Percentiles rank a stretch among this genome's conserved stretches.
Conservation (phyloP, 495 filamentous ascomycete species). For the Trichocladium antarcticum region DNA sequence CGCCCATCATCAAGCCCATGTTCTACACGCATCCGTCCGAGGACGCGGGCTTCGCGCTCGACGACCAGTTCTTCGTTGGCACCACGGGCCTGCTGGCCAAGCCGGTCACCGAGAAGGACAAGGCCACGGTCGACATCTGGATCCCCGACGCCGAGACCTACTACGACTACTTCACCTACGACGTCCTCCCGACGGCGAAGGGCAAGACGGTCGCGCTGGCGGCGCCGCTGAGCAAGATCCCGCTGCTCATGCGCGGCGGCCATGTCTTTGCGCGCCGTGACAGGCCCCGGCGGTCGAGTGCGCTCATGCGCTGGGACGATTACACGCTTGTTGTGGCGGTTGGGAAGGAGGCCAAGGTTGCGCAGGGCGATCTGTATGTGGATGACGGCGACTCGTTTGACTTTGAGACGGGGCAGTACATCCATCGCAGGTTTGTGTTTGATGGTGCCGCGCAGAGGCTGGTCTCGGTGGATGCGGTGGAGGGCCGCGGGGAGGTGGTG, state of each 20-base stretch:
- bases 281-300: conserved; percentile 67
- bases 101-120: conserved; percentile 68
- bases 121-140: conserved; percentile 66
- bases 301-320: conserved; percentile 86
- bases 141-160: conserved; percentile 78
- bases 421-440: conserved; percentile 66
- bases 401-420: conserved; percentile 71
- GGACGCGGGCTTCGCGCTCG: conserved; percentile 72
- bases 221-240: conserved; percentile 74
- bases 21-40: conserved; percentile 86
- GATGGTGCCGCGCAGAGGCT: conserved; percentile 39
- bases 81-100: conserved; percentile 77
- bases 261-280: conserved; percentile 88
- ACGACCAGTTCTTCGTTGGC: conserved; percentile 89
- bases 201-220: conserved; percentile 56
- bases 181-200: conserved; percentile 51
- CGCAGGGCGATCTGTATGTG: conserved; percentile 74
- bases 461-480: conserved; percentile 34
- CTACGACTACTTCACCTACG: conserved; percentile 88
- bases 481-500: conserved; percentile 46
- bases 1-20: conserved; percentile 79
- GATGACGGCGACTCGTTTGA: conserved; percentile 93
- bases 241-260: conserved; percentile 81
- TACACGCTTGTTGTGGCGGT: conserved; percentile 81
- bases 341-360: conserved; percentile 50